These are phyloP conservation scores for Xanthoconium separans DNA, from an alignment of 1,284 basidiomycete genomes.

Conservation along the genomic window DNA sequence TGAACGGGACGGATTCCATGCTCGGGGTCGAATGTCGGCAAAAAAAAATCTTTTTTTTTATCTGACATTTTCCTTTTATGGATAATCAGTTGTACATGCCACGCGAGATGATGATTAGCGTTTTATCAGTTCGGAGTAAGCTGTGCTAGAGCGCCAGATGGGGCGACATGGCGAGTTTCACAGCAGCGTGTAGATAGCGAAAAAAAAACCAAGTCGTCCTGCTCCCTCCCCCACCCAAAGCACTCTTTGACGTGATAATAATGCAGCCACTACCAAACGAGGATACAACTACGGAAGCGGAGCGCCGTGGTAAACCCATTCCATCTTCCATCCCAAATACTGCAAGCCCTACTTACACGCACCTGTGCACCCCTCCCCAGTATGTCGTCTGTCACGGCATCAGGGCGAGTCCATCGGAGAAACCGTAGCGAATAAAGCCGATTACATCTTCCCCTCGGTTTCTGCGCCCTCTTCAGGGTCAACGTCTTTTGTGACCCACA, in stretches of 20 bases:
- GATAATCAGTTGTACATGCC: slow-evolving; percentile 6
- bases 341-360: slow-evolving; percentile 21
- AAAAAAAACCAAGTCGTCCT: not conserved
- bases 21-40: slow-evolving; percentile 23
- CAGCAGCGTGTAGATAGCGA: too few relatives aligned
- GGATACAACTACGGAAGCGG: slow-evolving; percentile 20
- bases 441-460: slow-evolving; percentile 47
- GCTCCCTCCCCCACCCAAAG: not conserved
- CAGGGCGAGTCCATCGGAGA: slow-evolving; percentile 50
- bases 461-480: slow-evolving; percentile 32
- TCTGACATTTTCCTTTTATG: slow-evolving; percentile 15
- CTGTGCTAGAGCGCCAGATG: slow-evolving; percentile 12
- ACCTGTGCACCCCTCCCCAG: not conserved
- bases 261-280: slow-evolving; percentile 14
- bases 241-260: not conserved
- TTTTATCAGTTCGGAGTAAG: slow-evolving; percentile 7
- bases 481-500: slow-evolving; percentile 5
- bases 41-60: slow-evolving; percentile 26
- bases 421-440: slow-evolving; percentile 55
- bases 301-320: slow-evolving; percentile 23
- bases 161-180: not conserved
- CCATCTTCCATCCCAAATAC: slow-evolving; percentile 26
- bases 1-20: slow-evolving; percentile 6
- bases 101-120: slow-evolving; percentile 21
- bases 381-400: slow-evolving; percentile 43